These are phyloP conservation scores for Nothophoma quercina DNA, from an alignment of 2,329 filamentous ascomycete species.

Conservation along the genomic window DNA sequence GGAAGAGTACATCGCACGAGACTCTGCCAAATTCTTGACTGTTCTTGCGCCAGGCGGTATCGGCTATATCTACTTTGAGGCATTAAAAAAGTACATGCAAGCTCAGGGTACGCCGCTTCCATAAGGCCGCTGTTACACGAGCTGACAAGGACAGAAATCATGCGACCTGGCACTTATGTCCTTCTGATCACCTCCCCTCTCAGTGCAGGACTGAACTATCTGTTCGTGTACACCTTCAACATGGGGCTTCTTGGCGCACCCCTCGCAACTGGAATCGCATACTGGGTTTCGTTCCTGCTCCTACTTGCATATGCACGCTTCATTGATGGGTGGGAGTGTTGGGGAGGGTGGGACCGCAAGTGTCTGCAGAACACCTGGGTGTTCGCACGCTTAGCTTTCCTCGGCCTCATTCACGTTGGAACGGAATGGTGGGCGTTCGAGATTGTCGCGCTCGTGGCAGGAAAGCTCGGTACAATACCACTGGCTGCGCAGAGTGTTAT, in stretches of 20 bases:
- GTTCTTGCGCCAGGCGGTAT: conserved; percentile 80
- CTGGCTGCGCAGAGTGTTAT: conserved; percentile 86
- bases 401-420: conserved; percentile 83
- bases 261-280: conserved; percentile 81
- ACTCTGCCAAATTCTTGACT: conserved; percentile 76
- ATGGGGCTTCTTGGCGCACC: conserved; percentile 81
- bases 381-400: conserved; percentile 76
- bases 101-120: conserved; percentile 61
- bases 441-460: conserved; percentile 84
- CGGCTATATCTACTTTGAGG: conserved; percentile 88
- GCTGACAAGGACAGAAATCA: conserved; percentile 58
- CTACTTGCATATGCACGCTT: conserved; percentile 77
- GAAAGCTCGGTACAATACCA: conserved; percentile 77
- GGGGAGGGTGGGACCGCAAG: conserved; percentile 74
- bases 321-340: conserved; percentile 75
- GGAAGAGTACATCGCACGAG: conserved; percentile 76
- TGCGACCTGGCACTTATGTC: conserved; percentile 70
- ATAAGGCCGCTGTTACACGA: background rate
- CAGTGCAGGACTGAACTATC: conserved; percentile 65
- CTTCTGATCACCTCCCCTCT: conserved; percentile 67
- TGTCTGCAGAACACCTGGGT: conserved; percentile 72
- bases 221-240: conserved; percentile 76
- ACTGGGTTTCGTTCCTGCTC: conserved; percentile 83
- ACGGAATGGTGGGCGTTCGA: conserved; percentile 97
- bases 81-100: conserved; percentile 70